Conservation (phyloP, 495 filamentous ascomycete species). For the Evansstolkia leycettana region DNA sequence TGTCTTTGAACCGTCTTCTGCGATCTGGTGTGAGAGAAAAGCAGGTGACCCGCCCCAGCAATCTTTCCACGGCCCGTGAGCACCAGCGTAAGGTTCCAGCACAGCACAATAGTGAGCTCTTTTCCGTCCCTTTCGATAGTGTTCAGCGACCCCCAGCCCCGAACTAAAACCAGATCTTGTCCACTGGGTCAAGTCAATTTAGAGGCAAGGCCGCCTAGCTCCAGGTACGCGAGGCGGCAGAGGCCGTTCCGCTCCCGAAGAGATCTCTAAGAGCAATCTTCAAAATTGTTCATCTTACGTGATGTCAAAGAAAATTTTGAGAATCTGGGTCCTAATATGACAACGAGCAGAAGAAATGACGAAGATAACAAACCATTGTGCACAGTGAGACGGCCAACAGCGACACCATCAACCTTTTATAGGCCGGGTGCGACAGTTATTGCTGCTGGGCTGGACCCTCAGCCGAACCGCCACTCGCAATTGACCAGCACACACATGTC, state of each 20-base stretch:
- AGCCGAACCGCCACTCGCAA: constrained; percentile 4
- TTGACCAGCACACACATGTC: constrained; percentile 4
- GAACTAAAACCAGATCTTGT: too few species aligned
- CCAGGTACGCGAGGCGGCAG: constrained; percentile 1
- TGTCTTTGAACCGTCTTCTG: too few species aligned
- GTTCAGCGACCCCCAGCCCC: too few species aligned
- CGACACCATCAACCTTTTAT: not conserved
- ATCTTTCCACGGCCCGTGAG: not conserved
- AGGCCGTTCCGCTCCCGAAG: not conserved
- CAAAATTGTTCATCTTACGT: not conserved
- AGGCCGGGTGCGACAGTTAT: not conserved
- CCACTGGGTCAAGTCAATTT: too few species aligned
- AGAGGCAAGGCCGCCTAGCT: not conserved
- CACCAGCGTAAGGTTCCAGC: not conserved
- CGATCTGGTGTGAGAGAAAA: too few species aligned
- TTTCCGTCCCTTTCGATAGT: too few species aligned
- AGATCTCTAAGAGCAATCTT: not conserved
- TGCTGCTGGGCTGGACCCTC: not conserved
- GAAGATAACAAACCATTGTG: not conserved
- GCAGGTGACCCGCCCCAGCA: too few species aligned
- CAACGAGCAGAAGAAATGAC: not conserved
- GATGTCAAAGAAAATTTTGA: not conserved
- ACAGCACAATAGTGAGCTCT: too few species aligned
- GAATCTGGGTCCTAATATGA: not conserved
- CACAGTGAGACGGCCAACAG: not conserved